Conservation (phyloP, 495 filamentous ascomycete genomes). For the Xylaria grammica region DNA sequence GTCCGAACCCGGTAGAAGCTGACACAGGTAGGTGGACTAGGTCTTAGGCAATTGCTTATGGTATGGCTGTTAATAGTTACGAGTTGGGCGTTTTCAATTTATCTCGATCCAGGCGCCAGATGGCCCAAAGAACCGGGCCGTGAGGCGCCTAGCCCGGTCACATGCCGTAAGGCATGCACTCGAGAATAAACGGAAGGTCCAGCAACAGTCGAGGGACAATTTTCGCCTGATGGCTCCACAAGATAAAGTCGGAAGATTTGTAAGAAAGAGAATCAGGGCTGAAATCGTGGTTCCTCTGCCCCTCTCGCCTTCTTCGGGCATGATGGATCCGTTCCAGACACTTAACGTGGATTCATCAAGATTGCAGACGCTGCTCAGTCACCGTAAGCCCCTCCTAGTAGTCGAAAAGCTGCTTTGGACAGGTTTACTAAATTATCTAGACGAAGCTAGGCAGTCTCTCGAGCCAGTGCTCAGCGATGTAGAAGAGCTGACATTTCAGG, state of each 20-base stretch:
- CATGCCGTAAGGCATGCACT: slow-evolving; percentile 42
- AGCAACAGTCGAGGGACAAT: slow-evolving; percentile 37
- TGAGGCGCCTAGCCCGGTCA: slow-evolving; percentile 38
- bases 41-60: background rate
- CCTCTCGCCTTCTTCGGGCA: slow-evolving; percentile 14
- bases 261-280: background rate
- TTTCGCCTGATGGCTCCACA: slow-evolving; percentile 27
- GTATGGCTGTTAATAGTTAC: slow-evolving; percentile 3
- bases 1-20: background rate
- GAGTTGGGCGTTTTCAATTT: slow-evolving; percentile 35
- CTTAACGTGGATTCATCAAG: slow-evolving; percentile 40
- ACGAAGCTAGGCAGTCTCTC: slow-evolving; percentile 23
- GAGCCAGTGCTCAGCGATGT: slow-evolving; percentile 44
- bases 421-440: slow-evolving; percentile 16
- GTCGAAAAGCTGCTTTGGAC: background rate
- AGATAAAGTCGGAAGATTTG: background rate
- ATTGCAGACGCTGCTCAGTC: slow-evolving; percentile 34
- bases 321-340: slow-evolving; percentile 35
- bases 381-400: slow-evolving; percentile 33
- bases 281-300: background rate
- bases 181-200: slow-evolving; percentile 40
- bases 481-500: slow-evolving; percentile 44
- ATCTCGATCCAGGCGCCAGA: slow-evolving; percentile 36
- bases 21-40: background rate
- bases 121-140: slow-evolving; percentile 14